Evolutionary conservation across 768 basidiomycete genomes (phyloP).

Genomic region (Auriscalpium vulgare): DNA sequence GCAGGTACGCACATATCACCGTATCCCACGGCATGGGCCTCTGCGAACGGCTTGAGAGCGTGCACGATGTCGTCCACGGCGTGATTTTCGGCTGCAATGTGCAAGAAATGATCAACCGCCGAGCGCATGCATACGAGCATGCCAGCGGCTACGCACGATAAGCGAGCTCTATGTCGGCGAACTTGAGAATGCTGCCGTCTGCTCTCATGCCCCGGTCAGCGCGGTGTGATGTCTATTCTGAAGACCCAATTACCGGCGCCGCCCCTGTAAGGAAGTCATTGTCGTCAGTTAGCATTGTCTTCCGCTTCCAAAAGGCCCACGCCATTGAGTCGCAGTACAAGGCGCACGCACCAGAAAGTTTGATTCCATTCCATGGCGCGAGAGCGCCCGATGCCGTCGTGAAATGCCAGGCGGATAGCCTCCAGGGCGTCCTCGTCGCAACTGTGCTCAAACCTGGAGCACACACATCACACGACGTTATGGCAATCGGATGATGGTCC

Average conservation of each 20-base stretch:
- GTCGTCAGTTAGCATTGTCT: too few relatives aligned
- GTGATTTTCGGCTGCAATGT: conserved; percentile 1
- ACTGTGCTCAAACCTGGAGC: not conserved
- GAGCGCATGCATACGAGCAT: not conserved
- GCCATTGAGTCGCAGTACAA: not conserved
- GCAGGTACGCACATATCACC: conserved; percentile 5
- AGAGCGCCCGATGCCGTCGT: not conserved
- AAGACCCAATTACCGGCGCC: not conserved
- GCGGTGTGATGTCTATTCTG: not conserved
- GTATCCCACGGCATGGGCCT: conserved; percentile 7
- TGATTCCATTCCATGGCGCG: not conserved
- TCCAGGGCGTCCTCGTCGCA: not conserved
- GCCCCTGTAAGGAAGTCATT: not conserved
- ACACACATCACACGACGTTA: not conserved
- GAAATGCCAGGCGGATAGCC: not conserved
- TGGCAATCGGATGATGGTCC: not conserved
- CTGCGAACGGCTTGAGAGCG: conserved; percentile 5
- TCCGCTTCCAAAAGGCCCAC: not conserved
- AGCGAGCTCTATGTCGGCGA: conserved; percentile 8
- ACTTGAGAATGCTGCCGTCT: conserved; percentile 18
- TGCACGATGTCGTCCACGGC: not conserved
- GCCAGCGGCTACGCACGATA: conserved; percentile 1
- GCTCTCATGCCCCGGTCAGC: not conserved
- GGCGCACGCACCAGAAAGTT: not conserved
- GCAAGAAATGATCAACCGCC: not conserved